Evolutionary conservation across 495 filamentous ascomycete species (phyloP), one percentile per base, ranked within the genome.

Genomic region (Penicillium arizonense): DNA sequence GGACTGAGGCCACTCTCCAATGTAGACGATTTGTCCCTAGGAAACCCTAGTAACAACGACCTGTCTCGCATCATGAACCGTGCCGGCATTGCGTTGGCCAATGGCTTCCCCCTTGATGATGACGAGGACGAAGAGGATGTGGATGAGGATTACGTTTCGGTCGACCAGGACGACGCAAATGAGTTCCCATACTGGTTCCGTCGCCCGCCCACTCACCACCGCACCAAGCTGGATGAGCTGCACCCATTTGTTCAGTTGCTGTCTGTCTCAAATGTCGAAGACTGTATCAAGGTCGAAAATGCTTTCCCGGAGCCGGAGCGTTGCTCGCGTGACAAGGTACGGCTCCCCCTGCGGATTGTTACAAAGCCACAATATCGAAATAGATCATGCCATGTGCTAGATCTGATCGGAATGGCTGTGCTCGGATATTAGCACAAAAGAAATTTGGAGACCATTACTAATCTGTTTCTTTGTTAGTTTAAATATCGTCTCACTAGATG

Each of bases 261-360:
- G 33, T 87, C 81, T 21, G 67, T 82, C 40, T 83, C 83, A 0
- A 88, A 96, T 62, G 71, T 90, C 10, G 89, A 94, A 1, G 83
- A 87, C 18, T 93, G 89, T 66, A 72, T 90, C 23, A 74, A 73
- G 12, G 78, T 97, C 32, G 92, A 97, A 68, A 82, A 85, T 42
- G 82, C 87, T 3, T 96, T 96, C 59, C 78, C 83, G 1, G 74
- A 88, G 53, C 70, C 77, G 5, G 86, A 96, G 69, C 79, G 89
- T 34, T 87, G 86, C 55, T 81, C 87, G 14, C 77, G 75, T 62
- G 90, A 95, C 56, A 96, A 96, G 83, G 91, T 89, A 76, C 53
- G 77, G 41, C 48, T 36, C 41, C 38, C n/a, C 47, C 47, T 36
- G 13, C 37, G 20, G 16, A 37, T 44, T 21, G n/a, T n/a, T 35